Base-by-base conservation (phyloP, 2,329 filamentous ascomycete genomes). In the Colletotrichum zoysiae region DNA sequence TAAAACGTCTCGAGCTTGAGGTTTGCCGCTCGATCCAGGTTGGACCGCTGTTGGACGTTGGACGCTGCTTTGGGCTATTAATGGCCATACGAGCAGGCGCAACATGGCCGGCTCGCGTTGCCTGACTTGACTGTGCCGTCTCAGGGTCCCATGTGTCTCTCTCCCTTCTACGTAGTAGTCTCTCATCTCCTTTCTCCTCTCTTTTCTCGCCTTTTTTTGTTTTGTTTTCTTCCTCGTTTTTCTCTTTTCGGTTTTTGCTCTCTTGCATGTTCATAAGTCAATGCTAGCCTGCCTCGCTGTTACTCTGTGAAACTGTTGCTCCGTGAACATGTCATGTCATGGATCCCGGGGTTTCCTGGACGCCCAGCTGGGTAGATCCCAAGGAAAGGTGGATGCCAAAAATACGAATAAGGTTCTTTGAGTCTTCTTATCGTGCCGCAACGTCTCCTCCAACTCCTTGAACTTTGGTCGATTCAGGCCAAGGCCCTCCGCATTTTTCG, bases 1-100 rank as follows among this genome's bases (percentile, higher is more conserved):
- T 68, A 71, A 68, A 68, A 68, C 69, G 69, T 68, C 65, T 71
- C 44, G 65, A 71, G 65, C 60, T 53, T 51, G 40, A 44, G 62
- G 14, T 46, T 46, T 69, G 57, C 57, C 57, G 57, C 57, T 35
- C 5, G 40, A 33, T n/a, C 40, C 57, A 60, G 30, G 42, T 23
- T 42, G 5, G 40, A 6, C 40, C 16, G 40, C 11, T 42, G 40
- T 35, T 42, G 16, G 42, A 18, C 42, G 2, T 35, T 42, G 40
- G 40, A 42, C 14, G 2, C 18, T 42, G 40, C 35, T 42, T 42
- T 16, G 42, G 42, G 42, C 18, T 44, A 44, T 44, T 44, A 20
- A 20, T 44, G 42, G 5, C 16, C 8, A n/a, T n/a, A n/a, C 20
- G 42, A 1, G 44, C 44, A 44, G 18, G 20, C 2, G 42, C 18